These are phyloP conservation scores for Gynochthodes officinalis DNA, from an alignment of 257 asterid species.

Conservation along the genomic window DNA sequence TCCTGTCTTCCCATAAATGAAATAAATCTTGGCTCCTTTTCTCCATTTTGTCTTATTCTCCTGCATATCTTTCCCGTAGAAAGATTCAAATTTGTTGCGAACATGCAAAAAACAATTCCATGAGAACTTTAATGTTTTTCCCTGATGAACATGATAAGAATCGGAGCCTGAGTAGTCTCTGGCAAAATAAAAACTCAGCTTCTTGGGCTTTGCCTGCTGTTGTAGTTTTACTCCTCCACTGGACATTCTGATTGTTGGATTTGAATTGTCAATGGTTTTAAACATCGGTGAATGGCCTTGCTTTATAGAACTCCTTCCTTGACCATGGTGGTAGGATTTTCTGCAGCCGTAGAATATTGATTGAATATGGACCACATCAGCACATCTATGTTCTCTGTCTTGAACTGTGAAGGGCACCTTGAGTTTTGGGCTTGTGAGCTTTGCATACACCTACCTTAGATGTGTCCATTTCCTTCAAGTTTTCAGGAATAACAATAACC, in stretches of 20 bases:
- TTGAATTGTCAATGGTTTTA: neutral
- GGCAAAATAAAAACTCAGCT: neutral
- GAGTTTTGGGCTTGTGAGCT: neutral
- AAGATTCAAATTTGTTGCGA: too few relatives aligned
- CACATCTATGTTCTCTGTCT: neutral
- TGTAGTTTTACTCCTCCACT: neutral
- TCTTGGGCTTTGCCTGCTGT: neutral
- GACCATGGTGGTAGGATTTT: neutral
- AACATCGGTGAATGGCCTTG: neutral
- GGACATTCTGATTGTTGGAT: neutral
- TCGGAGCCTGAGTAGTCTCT: neutral
- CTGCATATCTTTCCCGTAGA: too few relatives aligned
- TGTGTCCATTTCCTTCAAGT: neutral
- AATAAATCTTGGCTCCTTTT: neutral
- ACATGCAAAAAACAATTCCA: neutral
- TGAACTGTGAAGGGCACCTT: neutral
- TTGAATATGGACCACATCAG: neutral
- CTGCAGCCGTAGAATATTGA: neutral
- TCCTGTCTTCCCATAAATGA: neutral
- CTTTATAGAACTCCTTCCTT: neutral
- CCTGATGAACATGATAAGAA: neutral
- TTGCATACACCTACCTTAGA: neutral
- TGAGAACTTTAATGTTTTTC: neutral
- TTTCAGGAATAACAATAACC: neutral
- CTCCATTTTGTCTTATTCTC: neutral